Percentiles rank a stretch among this genome's conserved stretches.
Evolutionary conservation across 2,329 filamentous ascomycete species (phyloP).

Genomic region (Lizonia empirigonia): DNA sequence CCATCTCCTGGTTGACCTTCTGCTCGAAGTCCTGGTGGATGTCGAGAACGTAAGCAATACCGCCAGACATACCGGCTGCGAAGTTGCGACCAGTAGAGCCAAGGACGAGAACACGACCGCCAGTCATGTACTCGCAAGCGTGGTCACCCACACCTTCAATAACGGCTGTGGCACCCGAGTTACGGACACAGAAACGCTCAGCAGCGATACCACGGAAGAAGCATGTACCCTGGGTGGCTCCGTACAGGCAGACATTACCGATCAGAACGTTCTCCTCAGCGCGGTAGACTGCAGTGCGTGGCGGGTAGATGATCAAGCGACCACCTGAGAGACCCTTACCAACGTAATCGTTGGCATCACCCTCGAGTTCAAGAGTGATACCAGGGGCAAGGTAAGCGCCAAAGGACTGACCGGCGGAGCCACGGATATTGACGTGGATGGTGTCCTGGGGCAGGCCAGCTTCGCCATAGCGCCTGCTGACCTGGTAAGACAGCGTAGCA

Average conservation of each 20-base stretch:
- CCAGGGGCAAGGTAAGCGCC: constrained; percentile 92
- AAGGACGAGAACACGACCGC: constrained; percentile 84
- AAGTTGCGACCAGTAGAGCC: constrained; percentile 95
- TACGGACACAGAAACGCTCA: constrained; percentile 94
- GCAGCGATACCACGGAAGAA: constrained; percentile 98
- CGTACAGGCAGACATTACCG: constrained; percentile 94
- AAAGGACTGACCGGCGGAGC: constrained; percentile 95
- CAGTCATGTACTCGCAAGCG: constrained; percentile 98
- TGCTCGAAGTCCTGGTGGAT: constrained; percentile 85
- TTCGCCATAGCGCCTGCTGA: constrained; percentile 90
- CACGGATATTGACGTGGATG: constrained; percentile 94
- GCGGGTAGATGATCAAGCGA: constrained; percentile 90
- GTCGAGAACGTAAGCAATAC: constrained; percentile 93
- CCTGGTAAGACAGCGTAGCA: constrained; percentile 92
- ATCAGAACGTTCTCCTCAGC: constrained; percentile 94
- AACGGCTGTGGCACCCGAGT: constrained; percentile 94
- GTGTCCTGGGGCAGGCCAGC: constrained; percentile 88
- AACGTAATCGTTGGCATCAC: constrained; percentile 95
- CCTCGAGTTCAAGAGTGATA: constrained; percentile 92
- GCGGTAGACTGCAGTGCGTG: constrained; percentile 88
- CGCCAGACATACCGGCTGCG: constrained; percentile 96
- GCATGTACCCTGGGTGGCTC: constrained; percentile 86
- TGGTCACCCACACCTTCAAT: constrained; percentile 97
- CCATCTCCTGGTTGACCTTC: constrained; percentile 98
- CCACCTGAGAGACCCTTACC: constrained; percentile 95